Conservation (phyloP, 2,329 filamentous ascomycete genomes). For the Alternaria dauci region DNA sequence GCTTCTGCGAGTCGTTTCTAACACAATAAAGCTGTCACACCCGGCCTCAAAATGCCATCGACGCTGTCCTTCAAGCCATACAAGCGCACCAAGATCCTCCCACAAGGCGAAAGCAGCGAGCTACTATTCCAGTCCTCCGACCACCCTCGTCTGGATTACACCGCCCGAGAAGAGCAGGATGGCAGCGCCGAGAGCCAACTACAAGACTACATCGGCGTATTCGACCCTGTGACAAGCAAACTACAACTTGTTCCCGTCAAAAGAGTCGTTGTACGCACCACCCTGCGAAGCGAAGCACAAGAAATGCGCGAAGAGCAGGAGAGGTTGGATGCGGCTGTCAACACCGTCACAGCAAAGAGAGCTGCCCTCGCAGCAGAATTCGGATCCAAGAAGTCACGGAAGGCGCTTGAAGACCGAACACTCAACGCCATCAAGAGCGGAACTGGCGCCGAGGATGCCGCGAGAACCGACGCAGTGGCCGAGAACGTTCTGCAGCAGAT, state of each 20-base stretch:
- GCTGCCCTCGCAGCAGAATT: constrained; percentile 79
- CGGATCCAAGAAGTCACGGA: constrained; percentile 86
- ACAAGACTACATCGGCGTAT: constrained; percentile 69
- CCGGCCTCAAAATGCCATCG: constrained; percentile 53
- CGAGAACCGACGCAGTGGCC: constrained; percentile 37
- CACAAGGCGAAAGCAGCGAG: constrained; percentile 48
- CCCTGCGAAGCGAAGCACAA: constrained; percentile 54
- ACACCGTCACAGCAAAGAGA: constrained; percentile 65
- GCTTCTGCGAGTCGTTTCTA: not conserved
- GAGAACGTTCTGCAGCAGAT: constrained; percentile 68
- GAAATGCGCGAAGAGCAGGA: constrained; percentile 50
- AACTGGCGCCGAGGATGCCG: constrained; percentile 16
- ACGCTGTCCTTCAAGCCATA: constrained; percentile 61
- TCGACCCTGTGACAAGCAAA: constrained; percentile 62
- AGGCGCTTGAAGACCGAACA: constrained; percentile 72
- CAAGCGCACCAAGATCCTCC: constrained; percentile 45
- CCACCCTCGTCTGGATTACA: constrained; percentile 68
- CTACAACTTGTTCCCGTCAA: constrained; percentile 63
- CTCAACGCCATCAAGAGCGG: constrained; percentile 71
- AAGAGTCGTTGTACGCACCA: constrained; percentile 64
- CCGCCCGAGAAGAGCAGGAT: constrained; percentile 60
- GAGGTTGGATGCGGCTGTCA: constrained; percentile 36
- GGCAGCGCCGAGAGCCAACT: constrained; percentile 58
- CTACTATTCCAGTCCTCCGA: constrained; percentile 68
- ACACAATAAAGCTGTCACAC: constrained; percentile 48